Percentiles rank a stretch among this genome's conserved stretches.
Conservation (phyloP, 371 early-diverging fungal species). For the Circinella minor region DNA sequence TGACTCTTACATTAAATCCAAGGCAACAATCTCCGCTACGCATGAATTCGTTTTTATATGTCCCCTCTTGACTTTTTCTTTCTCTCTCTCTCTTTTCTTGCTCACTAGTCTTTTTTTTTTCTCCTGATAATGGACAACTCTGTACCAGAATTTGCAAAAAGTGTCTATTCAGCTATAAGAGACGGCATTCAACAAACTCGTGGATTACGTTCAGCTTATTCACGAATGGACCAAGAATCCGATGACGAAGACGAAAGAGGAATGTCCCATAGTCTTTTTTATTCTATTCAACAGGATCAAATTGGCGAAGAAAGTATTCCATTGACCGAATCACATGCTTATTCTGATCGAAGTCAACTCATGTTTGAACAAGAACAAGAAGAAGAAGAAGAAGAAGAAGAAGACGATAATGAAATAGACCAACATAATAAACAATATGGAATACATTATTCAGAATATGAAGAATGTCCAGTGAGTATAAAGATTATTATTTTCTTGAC, state of each 20-base stretch:
- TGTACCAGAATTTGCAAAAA: constrained; percentile 20
- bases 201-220: constrained; percentile 36
- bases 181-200: constrained; percentile 33
- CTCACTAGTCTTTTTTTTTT: neutral
- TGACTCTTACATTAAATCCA: too few relatives aligned
- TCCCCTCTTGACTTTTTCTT: neutral
- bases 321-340: constrained; percentile 44
- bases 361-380: constrained; percentile 37
- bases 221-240: constrained; percentile 49
- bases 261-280: constrained; percentile 44
- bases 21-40: neutral
- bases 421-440: neutral
- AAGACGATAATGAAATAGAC: constrained; percentile 3
- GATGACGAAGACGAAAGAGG: constrained; percentile 37
- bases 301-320: constrained; percentile 49
- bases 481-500: constrained; percentile 6
- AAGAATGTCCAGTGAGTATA: constrained; percentile 33
- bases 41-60: neutral
- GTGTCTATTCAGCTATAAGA: constrained; percentile 27
- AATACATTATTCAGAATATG: constrained; percentile 25
- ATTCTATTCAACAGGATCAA: constrained; percentile 39
- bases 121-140: constrained; percentile 17
- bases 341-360: constrained; percentile 52
- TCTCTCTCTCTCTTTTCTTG: neutral
- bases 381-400: constrained; percentile 17